Evolutionary conservation across 352 stramenopile species (phyloP).

Genomic region (Phytopythium ostracodes): DNA sequence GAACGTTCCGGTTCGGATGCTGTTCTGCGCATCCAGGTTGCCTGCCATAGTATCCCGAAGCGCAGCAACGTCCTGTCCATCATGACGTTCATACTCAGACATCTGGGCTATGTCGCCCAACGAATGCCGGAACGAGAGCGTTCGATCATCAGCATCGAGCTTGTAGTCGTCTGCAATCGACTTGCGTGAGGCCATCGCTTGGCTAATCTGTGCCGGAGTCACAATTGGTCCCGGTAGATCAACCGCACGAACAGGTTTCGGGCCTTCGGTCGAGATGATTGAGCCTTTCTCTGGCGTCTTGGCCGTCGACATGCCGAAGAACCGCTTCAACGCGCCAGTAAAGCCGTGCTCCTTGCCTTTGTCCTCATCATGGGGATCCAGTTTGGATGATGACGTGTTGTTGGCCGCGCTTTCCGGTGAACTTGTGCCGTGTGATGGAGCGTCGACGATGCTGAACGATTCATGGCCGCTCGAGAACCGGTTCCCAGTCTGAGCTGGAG

Average conservation of each 20-base stretch:
- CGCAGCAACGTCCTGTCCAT: background rate
- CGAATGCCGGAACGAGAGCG: background rate
- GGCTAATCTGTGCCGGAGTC: background rate
- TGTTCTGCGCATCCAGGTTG: slow-evolving; percentile 7
- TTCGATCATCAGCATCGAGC: background rate
- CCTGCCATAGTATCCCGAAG: slow-evolving; percentile 34
- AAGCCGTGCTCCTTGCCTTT: slow-evolving; percentile 28
- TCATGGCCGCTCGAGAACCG: slow-evolving; percentile 35
- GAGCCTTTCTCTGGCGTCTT: slow-evolving; percentile 16
- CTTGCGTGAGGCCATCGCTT: background rate
- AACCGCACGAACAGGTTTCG: background rate
- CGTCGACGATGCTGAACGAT: slow-evolving; percentile 56
- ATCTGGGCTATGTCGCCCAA: background rate
- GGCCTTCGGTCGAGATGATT: background rate
- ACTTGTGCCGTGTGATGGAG: slow-evolving; percentile 26
- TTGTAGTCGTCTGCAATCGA: background rate
- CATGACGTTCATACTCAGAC: background rate
- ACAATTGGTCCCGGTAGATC: background rate
- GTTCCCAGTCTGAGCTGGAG: slow-evolving; percentile 11
- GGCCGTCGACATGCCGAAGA: slow-evolving; percentile 48
- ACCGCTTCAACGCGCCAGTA: slow-evolving; percentile 52
- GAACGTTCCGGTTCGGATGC: background rate
- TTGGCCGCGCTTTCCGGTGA: slow-evolving; percentile 14
- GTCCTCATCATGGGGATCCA: background rate
- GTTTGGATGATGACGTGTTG: background rate